phyloP scores from a whole-genome alignment of 352 stramenopile species.

The Halophytophthora batemanensis region DNA sequence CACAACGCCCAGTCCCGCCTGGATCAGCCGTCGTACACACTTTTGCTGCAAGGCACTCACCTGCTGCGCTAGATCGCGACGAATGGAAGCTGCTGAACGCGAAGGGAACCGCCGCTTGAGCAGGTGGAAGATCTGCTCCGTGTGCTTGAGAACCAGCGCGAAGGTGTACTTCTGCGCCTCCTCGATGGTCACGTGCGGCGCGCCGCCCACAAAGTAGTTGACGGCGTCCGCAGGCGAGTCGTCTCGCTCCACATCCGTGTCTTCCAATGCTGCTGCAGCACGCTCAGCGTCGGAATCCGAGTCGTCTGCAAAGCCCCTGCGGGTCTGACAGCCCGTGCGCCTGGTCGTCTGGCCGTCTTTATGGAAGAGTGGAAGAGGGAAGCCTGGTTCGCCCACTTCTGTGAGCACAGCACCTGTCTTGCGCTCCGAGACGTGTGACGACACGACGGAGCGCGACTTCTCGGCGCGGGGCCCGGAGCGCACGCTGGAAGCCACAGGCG shows the following conservation, averaged over 20 bases:
- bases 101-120: constrained; percentile 68
- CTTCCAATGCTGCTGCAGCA: no score
- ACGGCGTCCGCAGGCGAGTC: constrained; percentile 21
- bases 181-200: constrained; percentile 75
- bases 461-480: constrained; percentile 10
- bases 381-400: constrained; percentile 45
- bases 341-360: constrained; percentile 13
- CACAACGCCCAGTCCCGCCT: constrained; percentile 68
- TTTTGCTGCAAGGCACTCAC: constrained; percentile 80
- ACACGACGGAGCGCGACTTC: constrained; percentile 18
- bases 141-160: constrained; percentile 81
- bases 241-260: constrained; percentile 16
- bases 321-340: no score
- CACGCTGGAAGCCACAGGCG: constrained; percentile 18
- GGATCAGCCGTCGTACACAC: constrained; percentile 72
- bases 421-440: constrained; percentile 23
- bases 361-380: constrained; percentile 39
- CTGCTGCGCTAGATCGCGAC: constrained; percentile 62
- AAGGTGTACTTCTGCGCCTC: constrained; percentile 90
- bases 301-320: constrained; percentile 11
- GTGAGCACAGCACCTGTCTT: constrained; percentile 54
- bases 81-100: constrained; percentile 62
- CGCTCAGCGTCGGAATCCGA: no score
- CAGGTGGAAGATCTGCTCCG: constrained; percentile 69
- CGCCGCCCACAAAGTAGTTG: constrained; percentile 31